Percentiles rank a stretch among this genome's conserved stretches.
Conservation (phyloP, 2,329 filamentous ascomycete genomes). For the Talaromyces amestolkiae region DNA sequence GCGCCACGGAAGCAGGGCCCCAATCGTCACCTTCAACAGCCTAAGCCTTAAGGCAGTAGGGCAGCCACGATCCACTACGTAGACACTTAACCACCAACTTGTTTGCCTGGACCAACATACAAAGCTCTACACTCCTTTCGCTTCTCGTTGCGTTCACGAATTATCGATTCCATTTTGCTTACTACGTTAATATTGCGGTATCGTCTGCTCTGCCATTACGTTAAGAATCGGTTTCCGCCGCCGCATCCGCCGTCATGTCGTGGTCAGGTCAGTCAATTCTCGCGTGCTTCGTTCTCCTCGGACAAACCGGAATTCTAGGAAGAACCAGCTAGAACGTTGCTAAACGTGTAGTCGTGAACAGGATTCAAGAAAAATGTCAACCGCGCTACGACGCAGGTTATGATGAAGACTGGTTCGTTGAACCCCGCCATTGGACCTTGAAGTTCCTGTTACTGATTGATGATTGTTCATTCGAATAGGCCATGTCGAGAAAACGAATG, state of each 20-base stretch:
- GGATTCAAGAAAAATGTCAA: constrained; percentile 96
- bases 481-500: constrained; percentile 97
- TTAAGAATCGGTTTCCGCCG: neutral
- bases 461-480: constrained; percentile 43
- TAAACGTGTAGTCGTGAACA: constrained; percentile 32
- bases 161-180: neutral
- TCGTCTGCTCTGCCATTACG: neutral
- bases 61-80: constrained; percentile 3
- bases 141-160: neutral
- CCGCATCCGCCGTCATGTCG: constrained; percentile 54
- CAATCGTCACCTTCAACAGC: neutral
- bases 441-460: neutral
- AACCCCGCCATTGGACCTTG: neutral
- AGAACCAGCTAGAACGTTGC: neutral
- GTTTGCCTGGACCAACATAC: neutral
- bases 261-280: constrained; percentile 60
- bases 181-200: neutral
- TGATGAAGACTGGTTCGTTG: constrained; percentile 91
- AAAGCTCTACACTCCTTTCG: neutral
- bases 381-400: constrained; percentile 97
- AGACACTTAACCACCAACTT: neutral
- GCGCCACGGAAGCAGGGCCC: constrained; percentile 1
- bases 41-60: neutral
- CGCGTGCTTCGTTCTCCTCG: neutral
- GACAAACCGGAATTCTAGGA: neutral